Conservation (phyloP, 139 green algal species). For the Micractinium conductrix region DNA sequence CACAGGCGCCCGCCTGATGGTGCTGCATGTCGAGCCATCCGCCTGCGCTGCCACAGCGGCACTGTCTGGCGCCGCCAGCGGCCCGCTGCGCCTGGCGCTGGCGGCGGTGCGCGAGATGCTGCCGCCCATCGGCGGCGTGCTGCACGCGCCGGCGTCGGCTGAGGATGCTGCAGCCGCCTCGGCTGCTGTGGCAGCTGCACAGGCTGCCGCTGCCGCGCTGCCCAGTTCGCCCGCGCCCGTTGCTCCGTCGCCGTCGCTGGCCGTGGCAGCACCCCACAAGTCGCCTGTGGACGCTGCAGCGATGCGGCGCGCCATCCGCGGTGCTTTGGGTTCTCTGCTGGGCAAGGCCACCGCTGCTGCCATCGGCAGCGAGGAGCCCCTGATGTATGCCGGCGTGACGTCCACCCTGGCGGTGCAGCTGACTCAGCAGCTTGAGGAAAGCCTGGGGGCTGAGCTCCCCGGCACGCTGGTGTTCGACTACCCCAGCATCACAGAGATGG, state of each 20-base stretch:
- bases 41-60: not conserved
- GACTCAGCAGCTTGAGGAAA: conserved; percentile 29
- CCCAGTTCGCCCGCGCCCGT: not conserved
- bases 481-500: conserved; percentile 49
- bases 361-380: conserved; percentile 32
- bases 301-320: not conserved
- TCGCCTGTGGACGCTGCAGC: not conserved
- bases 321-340: not conserved
- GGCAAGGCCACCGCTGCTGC: not conserved
- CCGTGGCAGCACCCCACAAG: not conserved
- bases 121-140: conserved; percentile 43
- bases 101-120: conserved; percentile 28
- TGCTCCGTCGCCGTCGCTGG: not conserved
- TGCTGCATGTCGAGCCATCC: conserved; percentile 25
- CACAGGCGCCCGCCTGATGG: not conserved
- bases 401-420: conserved; percentile 55
- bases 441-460: conserved; percentile 26
- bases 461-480: conserved; percentile 68
- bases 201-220: not conserved
- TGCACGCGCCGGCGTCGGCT: conserved; percentile 7
- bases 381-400: conserved; percentile 71
- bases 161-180: not conserved
- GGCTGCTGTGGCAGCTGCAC: not conserved
- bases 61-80: not conserved
- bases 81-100: conserved; percentile 38